Base-by-base conservation (phyloP, 2,329 filamentous ascomycete genomes). In the Cercospora berteroae region DNA sequence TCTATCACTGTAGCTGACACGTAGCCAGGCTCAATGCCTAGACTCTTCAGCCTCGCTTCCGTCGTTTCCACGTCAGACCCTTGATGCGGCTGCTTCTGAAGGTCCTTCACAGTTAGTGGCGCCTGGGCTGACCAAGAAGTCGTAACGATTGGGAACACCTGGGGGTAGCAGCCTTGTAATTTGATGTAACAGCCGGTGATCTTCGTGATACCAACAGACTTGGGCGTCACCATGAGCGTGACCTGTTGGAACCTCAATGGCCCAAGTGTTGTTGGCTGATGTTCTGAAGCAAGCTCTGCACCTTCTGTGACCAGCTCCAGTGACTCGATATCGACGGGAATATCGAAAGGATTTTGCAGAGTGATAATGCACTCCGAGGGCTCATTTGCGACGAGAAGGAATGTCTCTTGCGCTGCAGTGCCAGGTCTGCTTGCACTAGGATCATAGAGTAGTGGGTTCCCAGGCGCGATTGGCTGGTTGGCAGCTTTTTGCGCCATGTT, bases 391-490 rank as follows among this genome's bases (percentile, higher is more conserved):
- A 98, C 91, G 31, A 97, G 83, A 0, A 93, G 86, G 66, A 85
- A 85, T 67, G 93, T 74, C 12, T 72, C 68, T 33, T 68, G 88
- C 12, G 84, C 82, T 1, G 84, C 82, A 18, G 82, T 82, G 25
- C 85, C 84, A 61, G 89, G 77, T 64, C 81, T 85, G 78, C 93
- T 93, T 20, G 93, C 81, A 75, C 97, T 98, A 0, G 95, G 93
- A 75, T 97, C 97, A 77, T 98, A 96, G 66, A 99, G 91, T 73
- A 99, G 97, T 0, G 95, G 95, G 69, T 95, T 93, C 70, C 84
- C 68, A 5, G 73, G 67, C 2, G 29, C 56, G 13, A 67, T 55
- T 5, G 66, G 66, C 18, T 68, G 63, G 20, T 63, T 69, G 13
- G 64, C 44, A 18, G 64, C 42, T 9, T 63, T 60, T 18, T 69